Evolutionary conservation across 2,329 filamentous ascomycete genomes (phyloP), one percentile per base, ranked within the genome.

Genomic region (Zymoseptoria crescenta): DNA sequence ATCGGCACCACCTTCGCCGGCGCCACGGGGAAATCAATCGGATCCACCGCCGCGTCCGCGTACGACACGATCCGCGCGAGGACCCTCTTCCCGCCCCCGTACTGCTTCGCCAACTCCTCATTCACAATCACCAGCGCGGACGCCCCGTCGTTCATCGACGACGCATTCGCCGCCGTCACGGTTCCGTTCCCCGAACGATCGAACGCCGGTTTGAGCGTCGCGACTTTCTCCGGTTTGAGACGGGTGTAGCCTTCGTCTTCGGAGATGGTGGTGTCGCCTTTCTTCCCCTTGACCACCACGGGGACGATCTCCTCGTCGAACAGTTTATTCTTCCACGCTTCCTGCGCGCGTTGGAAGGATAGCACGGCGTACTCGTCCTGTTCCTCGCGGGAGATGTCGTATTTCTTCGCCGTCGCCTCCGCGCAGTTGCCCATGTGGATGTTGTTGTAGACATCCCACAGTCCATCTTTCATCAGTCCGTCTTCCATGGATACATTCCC

Each of bases 351-450:
- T 76, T 91, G 83, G 75, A 96, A 99, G 3, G 88, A 94, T 73
- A 85, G 82, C 62, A 96, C 91, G 13, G 94, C 90, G 71, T 95
- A 97, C 64, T 87, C 82, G 70, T 99, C 94, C 77, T 99, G 94
- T 73, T 89, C 85, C 74, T 96, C 85, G 13, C 94, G 81, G 8
- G 87, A 87, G 63, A 99, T 83, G 0, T 82, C 78, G 74, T 90
- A 83, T 68, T 92, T 93, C 80, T 96, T 96, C 53, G 89, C 94
- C 1, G 93, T 96, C 66, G 87, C 90, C 78, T 99, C 94, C 16
- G 92, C 92, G 72, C 94, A 99, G 68, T 94, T 91, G 50, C 94
- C 94, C 94, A 99, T 99, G 76, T 97, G 94, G 70, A 96, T 88
- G 72, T 96, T 84, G 74, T 96, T 91, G 76, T 96, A 99, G 13